Evolutionary conservation across 192 early-diverging fungal genomes (phyloP).

Genomic region (Coemansia sp.): DNA sequence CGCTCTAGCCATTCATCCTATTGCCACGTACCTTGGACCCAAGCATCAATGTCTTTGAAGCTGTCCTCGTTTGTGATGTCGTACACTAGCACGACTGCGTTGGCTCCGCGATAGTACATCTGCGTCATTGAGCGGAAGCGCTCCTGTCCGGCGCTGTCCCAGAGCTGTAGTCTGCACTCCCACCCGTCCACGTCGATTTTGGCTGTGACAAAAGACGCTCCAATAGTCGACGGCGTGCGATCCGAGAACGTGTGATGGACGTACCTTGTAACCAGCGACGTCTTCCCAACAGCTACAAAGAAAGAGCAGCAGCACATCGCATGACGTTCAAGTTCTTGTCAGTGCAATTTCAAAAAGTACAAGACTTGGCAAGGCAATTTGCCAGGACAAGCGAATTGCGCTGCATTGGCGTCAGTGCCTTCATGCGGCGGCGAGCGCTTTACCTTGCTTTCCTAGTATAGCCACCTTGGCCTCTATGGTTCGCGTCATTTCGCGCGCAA

Average conservation of each 20-base stretch:
- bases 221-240: slow-evolving; percentile 73
- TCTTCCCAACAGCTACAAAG: slow-evolving; percentile 72
- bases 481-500: slow-evolving; percentile 25
- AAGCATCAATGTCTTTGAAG: slow-evolving; percentile 66
- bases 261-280: slow-evolving; percentile 74
- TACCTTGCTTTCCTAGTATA: slow-evolving; percentile 73
- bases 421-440: not conserved
- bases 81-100: slow-evolving; percentile 70
- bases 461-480: slow-evolving; percentile 72
- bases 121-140: slow-evolving; percentile 76
- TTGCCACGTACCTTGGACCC: slow-evolving; percentile 54
- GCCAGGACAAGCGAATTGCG: not conserved
- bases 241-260: slow-evolving; percentile 73
- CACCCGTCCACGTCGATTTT: slow-evolving; percentile 74
- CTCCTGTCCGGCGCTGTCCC: slow-evolving; percentile 72
- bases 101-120: slow-evolving; percentile 73
- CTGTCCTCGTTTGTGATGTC: slow-evolving; percentile 71
- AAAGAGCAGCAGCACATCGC: not conserved
- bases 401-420: not conserved
- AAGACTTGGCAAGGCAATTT: not conserved
- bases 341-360: not conserved
- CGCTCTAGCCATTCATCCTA: not conserved
- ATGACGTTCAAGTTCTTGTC: not conserved
- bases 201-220: slow-evolving; percentile 73
- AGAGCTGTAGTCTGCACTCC: slow-evolving; percentile 75